A percentile compares a stretch with the other conserved stretches of the same genome.
phyloP scores from a whole-genome alignment of 306 rosid genomes.

The Erythrophleum fordii region DNA sequence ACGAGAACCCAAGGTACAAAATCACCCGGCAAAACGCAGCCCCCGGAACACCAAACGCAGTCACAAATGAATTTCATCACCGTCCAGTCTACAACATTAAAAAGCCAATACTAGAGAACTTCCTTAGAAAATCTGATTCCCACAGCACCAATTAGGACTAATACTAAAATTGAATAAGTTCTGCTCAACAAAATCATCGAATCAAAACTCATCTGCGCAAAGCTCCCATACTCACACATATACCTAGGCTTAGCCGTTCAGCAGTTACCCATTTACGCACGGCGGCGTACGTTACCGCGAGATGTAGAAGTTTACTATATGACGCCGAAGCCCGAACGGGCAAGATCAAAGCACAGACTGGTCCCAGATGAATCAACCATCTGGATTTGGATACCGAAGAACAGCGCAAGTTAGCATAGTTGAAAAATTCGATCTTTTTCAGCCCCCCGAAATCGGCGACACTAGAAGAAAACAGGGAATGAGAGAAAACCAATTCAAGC shows the following conservation, averaged over 20 bases:
- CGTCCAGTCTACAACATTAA: not conserved
- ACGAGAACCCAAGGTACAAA: not conserved
- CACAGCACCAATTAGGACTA: constrained; percentile 5
- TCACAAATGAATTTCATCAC: not conserved
- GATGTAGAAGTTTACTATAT: not conserved
- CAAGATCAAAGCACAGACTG: not conserved
- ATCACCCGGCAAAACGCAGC: not conserved
- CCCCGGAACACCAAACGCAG: constrained; percentile 2
- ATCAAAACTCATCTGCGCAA: constrained; percentile 31
- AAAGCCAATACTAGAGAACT: constrained; percentile 36
- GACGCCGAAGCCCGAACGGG: not conserved
- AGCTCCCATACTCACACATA: constrained; percentile 3
- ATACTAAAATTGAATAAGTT: constrained; percentile 3
- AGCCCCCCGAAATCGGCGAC: not conserved
- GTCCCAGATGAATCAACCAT: constrained; percentile 12
- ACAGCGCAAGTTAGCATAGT: constrained; percentile 51
- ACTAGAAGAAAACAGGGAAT: not conserved
- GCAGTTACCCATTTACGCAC: not conserved
- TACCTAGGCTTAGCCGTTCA: not conserved
- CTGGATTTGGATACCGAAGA: constrained; percentile 25
- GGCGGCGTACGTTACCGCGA: constrained; percentile 24
- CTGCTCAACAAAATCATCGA: constrained; percentile 38
- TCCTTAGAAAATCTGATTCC: constrained; percentile 28
- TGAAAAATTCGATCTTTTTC: not conserved
- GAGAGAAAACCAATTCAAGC: not conserved